Evolutionary conservation across 1,284 basidiomycete genomes (phyloP), one percentile per base, ranked within the genome.

Genomic region (Malassezia cuniculi): DNA sequence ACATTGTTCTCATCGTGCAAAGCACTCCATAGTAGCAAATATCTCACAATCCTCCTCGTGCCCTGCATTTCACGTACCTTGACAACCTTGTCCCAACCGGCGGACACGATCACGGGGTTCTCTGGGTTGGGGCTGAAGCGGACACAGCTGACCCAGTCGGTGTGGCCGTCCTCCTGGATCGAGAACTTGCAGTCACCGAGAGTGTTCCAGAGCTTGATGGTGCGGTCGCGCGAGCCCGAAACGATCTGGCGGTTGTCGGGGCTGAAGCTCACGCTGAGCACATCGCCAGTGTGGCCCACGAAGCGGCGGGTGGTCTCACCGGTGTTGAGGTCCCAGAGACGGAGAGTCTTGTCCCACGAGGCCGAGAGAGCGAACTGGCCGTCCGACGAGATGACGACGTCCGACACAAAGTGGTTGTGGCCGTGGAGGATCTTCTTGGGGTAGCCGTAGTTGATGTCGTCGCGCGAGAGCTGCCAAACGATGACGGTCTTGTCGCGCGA

Each of bases 401-500:
- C 93, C 39, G 93, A 97, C 53, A 99, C 93, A 69, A 99, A 99
- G 77, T 95, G 89, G 76, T 95, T 95, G 78, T 99, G 93, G 56
- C 93, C 93, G 71, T 86, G 82, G 54, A 99, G 81, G 69, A 95
- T 85, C 68, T 82, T 81, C 76, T 95, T 97, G 34, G 63, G 63
- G 55, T 60, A 66, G 36, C 63, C 63, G 50, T 60, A 62, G 55
- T 58, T 57, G 41, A 51, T 50, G 48, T 97, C 90, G 58, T 93
- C 86, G 55, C 93, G 85, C 58, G 87, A 90, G 66, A 99, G 76
- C 71, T 89, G 82, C 93, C 93, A 99, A 70, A 95, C 87, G 69
- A 99, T 95, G 76, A 97, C 85, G 50, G 87, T 94, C 79, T 94
- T 95, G 81, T 99, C 93, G 75, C 87, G 79, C 54, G 89, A 95